Base-by-base conservation (phyloP, 495 filamentous ascomycete genomes). In the Aspergillus affinis region DNA sequence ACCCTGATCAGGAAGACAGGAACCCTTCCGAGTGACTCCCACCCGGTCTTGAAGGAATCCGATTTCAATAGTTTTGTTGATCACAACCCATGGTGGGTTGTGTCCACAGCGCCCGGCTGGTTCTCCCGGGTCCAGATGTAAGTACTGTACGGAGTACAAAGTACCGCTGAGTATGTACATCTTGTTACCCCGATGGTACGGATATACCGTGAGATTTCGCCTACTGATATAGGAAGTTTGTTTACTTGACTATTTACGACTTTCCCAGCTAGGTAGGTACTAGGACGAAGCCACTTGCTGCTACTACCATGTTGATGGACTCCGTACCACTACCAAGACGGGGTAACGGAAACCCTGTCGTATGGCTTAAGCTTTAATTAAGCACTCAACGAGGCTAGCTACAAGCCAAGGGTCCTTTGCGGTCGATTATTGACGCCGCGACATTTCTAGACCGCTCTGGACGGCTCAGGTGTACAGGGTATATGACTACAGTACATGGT, bases 341-440 rank as follows among this genome's bases (percentile, higher is more conserved):
- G 36, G 36, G 36, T 15, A 41, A 41, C 36, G 36, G 13, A 12
- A 8, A 4, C 36, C 36, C 36, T 41, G 36, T 41, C 36, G 36
- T 36, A 36, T 41, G 12, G 36, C 36, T 15, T 56, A 61, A 61
- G 55, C 54, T 64, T 64, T 61, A 49, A 66, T 63, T 63, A 66
- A 66, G 64, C 64, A 63, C 60, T 62, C 54, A 58, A 62, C 51
- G 51, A 52, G 12, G 23, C 36, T 41, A 41, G 36, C 36, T 10
- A 41, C 36, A 17, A 41, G 36, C 36, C 36, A 41, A 41, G 36
- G 32, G 13, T 8, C 29, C 29, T 32, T 32, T 32, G 29, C 29
- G 29, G 29, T 32, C 13, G 36, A 41, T 41, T 41, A 15, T 41
- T 41, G 36, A 41, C 36, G 36, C 36, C 36, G 36, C 36, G 1